These are phyloP conservation scores for Pinus albicaulis DNA, from an alignment of 75 land plant species.

Conservation along the genomic window DNA sequence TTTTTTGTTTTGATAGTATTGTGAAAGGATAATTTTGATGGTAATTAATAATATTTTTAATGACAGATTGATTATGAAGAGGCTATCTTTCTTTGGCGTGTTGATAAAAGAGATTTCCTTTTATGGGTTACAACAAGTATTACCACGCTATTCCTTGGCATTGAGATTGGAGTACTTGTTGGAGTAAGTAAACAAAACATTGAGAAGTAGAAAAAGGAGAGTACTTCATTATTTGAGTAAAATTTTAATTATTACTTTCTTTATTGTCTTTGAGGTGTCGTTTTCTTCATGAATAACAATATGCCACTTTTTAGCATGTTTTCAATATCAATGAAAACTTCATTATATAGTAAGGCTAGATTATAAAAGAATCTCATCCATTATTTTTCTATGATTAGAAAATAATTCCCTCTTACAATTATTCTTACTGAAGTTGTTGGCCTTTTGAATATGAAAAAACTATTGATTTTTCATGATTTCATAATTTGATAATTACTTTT, in stretches of 20 bases:
- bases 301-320: background rate
- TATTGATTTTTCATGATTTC: too few species aligned
- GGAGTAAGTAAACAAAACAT: constrained; percentile 54
- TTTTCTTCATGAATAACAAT: background rate
- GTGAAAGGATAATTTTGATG: constrained; percentile 3
- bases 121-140: constrained; percentile 75
- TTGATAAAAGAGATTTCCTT: constrained; percentile 88
- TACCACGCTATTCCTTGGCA: constrained; percentile 77
- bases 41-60: background rate
- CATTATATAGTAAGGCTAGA: background rate
- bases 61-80: constrained; percentile 92
- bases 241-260: background rate
- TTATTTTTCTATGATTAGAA: background rate
- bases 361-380: background rate
- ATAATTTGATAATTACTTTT: too few species aligned
- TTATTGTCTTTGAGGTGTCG: background rate
- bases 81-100: constrained; percentile 88
- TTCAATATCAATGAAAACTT: background rate
- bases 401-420: background rate
- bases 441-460: too few species aligned
- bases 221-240: background rate
- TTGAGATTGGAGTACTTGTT: constrained; percentile 96
- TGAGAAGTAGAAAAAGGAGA: background rate
- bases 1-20: background rate
- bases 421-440: too few species aligned